Base-by-base conservation (phyloP, 768 basidiomycete species). In the Tylopilus sp. region DNA sequence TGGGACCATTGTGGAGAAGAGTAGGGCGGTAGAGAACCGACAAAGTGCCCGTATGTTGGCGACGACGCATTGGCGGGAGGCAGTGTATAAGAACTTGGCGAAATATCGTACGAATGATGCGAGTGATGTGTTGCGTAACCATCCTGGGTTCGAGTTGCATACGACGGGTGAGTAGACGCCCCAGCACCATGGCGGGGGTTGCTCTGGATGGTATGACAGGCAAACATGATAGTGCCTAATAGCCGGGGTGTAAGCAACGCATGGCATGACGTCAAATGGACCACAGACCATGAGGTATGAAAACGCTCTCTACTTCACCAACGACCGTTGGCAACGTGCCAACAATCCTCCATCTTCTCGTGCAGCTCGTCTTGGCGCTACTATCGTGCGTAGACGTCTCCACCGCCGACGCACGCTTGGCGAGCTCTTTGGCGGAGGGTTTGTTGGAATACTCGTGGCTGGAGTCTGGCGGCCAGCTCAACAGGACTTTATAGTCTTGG, bases 321-420 rank as follows among this genome's bases (percentile, higher is more conserved):
- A 75, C 76, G 53, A 79, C 76, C 33, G 79, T 78, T 64, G 78
- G 75, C 78, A 87, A 81, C 60, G 74, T 74, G 66, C 86, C 86
- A 52, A 78, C 76, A 40, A 87, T 84, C 69, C 86, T 86, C 76
- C 86, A 92, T 64, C 90, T 78, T 69, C 89, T 80, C 57, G 89
- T 92, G 63, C 90, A 93, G 71, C 83, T 88, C 45, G 90, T 93
- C 75, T 89, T 91, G 44, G 89, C 90, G 66, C 82, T 83, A 63
- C 77, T 85, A 48, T 76, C 77, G 58, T 77, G 76, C 41, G 76
- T 69, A 55, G 71, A 67, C 19, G 73, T 73, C 61, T 85, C 80
- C 21, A 89, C 85, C 54, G 82, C 81, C 48, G 81, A 82, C 17
- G 85, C 87, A 45, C 89, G 78, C 69, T 78, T 81, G 50, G 74